Base-by-base conservation (phyloP, 2,329 filamentous ascomycete genomes). In the Paracoccidioides brasiliensis region DNA sequence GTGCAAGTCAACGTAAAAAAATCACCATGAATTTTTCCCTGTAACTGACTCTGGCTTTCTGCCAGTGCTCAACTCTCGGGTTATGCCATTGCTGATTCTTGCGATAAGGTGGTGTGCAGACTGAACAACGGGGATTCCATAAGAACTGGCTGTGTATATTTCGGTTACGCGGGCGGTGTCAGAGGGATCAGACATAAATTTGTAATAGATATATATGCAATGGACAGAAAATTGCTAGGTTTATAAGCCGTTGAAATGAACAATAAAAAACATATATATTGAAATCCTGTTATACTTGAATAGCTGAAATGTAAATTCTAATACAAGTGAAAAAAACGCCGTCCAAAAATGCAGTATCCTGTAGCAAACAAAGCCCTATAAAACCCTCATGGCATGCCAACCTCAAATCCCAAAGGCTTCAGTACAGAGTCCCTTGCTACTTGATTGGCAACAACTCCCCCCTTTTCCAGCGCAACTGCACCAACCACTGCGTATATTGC, bases 401-500 rank as follows among this genome's bases (percentile, higher is more conserved):
- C 64, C 56, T 69, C 66, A 59, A 75, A 61, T 33, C 74, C 74
- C 59, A 76, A 63, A 30, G 73, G 74, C 60, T 70, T 75, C 64
- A 95, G 71, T 69, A 95, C 84, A 70, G 84, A 83, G 63, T 95
- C 86, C 66, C 83, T 81, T 49, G 88, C 83, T 54, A 94, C 72
- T 68, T 81, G 79, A 60, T 83, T 85, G 56, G 91, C 90, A 55
- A 86, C 80, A 46, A 84, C 83, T 41, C 85, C 86, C 49, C 93
- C 93, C 62, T 86, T 83, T 70, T 96, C 89, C 65, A 98, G 75
- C n/a, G 89, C 84, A 54, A 98, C 72, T 9, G 93, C 93, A 28
- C 93, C 93, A 46, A 97, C 74, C 55, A 98, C 85, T 48, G 90
- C 88, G 68, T 90, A 88, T 55, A 98, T 65, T 3, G 88, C 82